A percentile compares a stretch with the other conserved stretches of the same genome.
Evolutionary conservation across 208 protist genomes (phyloP).

Genomic region (Acanthamoeba healyi): DNA sequence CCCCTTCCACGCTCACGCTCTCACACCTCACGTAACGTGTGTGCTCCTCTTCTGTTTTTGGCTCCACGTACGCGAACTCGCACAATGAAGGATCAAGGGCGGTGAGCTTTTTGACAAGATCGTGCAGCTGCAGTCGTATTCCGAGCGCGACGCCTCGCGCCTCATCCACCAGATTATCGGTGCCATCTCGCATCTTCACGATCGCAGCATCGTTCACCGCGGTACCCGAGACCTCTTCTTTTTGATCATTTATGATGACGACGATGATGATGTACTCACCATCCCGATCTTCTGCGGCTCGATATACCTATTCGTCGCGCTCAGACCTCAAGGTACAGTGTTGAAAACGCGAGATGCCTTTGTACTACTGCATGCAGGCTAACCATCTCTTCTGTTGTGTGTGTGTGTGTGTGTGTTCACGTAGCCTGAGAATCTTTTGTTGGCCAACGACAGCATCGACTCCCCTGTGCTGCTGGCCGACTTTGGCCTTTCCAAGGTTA

Average conservation of each 20-base stretch:
- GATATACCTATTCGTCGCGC: too few relatives aligned
- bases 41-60: background rate
- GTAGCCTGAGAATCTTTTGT: constrained; percentile 86
- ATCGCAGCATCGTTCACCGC: constrained; percentile 83
- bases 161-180: constrained; percentile 83
- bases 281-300: too few relatives aligned
- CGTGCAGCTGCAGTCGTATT: constrained; percentile 85
- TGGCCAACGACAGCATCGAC: constrained; percentile 75
- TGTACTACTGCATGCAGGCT: too few relatives aligned
- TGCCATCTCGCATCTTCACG: constrained; percentile 84
- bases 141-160: constrained; percentile 83
- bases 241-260: too few relatives aligned
- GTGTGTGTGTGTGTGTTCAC: too few relatives aligned
- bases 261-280: too few relatives aligned
- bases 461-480: constrained; percentile 86
- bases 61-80: background rate
- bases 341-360: too few relatives aligned
- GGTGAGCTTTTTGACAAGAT: constrained; percentile 89
- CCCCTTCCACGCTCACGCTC: background rate
- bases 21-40: too few relatives aligned
- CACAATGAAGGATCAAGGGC: constrained; percentile 81
- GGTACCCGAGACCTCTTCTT: constrained; percentile 65
- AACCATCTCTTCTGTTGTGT: too few relatives aligned
- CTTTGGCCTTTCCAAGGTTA: constrained; percentile 87
- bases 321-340: too few relatives aligned